Evolutionary conservation across 73 alveolate genomes (phyloP).

Genomic region (Paramecium tetraurelia): DNA sequence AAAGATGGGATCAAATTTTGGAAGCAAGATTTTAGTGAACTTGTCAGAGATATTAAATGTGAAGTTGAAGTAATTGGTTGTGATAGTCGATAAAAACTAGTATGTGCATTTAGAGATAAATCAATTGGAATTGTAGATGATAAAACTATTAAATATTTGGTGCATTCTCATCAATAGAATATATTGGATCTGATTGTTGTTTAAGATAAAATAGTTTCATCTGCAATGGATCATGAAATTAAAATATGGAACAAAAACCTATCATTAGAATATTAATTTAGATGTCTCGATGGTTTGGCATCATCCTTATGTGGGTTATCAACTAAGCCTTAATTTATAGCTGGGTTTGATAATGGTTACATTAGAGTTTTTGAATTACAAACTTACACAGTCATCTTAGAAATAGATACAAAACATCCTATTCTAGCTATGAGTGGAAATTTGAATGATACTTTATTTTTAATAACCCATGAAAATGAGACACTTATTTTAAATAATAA

Average conservation of each 20-base stretch:
- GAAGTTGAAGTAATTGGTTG: constrained; percentile 41
- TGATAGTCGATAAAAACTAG: neutral
- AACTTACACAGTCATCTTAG: neutral
- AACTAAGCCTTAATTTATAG: neutral
- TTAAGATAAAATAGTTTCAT: neutral
- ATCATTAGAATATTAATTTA: neutral
- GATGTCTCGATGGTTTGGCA: constrained; percentile 29
- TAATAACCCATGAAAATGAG: neutral
- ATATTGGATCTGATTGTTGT: neutral
- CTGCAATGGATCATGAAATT: constrained; percentile 30
- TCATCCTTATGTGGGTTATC: neutral
- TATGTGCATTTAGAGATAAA: constrained; percentile 41
- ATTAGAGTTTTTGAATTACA: constrained; percentile 8
- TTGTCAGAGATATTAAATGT: neutral
- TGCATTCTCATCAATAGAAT: constrained; percentile 36
- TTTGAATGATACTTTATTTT: neutral
- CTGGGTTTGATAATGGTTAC: constrained; percentile 22
- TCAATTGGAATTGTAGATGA: neutral
- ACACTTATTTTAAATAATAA: neutral
- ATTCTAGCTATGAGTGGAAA: neutral
- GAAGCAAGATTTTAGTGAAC: constrained; percentile 24
- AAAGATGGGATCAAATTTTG: neutral
- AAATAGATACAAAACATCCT: constrained; percentile 19
- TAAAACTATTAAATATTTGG: neutral
- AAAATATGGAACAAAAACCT: neutral